phyloP scores from a whole-genome alignment of 345 rosid species.

The Lepidium sativum region DNA sequence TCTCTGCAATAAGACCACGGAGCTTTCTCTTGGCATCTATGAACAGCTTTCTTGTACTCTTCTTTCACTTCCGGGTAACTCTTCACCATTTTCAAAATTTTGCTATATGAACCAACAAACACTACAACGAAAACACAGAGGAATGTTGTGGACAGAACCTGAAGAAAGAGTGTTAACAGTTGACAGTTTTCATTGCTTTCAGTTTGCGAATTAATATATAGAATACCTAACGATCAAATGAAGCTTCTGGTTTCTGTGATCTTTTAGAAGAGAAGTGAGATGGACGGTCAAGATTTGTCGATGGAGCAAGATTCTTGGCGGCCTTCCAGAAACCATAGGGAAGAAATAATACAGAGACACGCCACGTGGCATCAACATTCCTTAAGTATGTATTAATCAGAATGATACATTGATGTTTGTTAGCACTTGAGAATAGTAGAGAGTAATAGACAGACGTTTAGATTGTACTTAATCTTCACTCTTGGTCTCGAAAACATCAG shows the following conservation, averaged over 20 bases:
- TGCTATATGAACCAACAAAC: neutral
- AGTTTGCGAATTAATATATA: neutral
- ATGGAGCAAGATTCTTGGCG: neutral
- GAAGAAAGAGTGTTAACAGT: neutral
- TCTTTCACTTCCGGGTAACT: constrained; percentile 60
- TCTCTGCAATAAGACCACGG: constrained; percentile 72
- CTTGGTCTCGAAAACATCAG: neutral
- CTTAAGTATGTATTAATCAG: too few species aligned
- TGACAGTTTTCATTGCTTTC: too few species aligned
- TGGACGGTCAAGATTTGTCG: constrained; percentile 6
- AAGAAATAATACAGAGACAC: neutral
- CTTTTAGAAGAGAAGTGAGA: neutral
- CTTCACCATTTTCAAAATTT: constrained; percentile 45
- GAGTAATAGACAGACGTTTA: neutral
- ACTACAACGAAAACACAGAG: neutral
- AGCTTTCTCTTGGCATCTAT: constrained; percentile 71
- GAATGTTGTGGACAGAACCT: neutral
- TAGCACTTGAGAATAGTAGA: neutral
- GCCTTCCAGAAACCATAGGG: constrained; percentile 6
- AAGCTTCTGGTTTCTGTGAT: constrained; percentile 10
- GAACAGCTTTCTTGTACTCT: constrained; percentile 58
- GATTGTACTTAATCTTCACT: neutral
- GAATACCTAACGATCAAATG: neutral
- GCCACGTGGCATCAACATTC: neutral
- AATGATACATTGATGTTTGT: neutral